Evolutionary conservation across 2,329 filamentous ascomycete species (phyloP).

Genomic region (Xylariomycetidae sp.): DNA sequence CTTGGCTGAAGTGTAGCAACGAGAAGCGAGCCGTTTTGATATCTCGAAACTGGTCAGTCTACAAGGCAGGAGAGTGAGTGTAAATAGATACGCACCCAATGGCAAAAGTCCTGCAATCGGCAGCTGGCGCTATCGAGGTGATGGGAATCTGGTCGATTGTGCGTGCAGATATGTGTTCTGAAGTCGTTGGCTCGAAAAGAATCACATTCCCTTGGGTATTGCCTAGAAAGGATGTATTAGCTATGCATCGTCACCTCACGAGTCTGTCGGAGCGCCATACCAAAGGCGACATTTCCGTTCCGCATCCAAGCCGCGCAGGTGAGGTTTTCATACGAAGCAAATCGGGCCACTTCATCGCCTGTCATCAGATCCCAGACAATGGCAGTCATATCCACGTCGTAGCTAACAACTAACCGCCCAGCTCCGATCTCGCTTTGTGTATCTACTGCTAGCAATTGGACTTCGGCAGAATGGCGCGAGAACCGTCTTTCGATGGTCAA

Average conservation of each 20-base stretch:
- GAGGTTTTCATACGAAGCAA: constrained; percentile 84
- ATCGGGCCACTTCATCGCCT: constrained; percentile 85
- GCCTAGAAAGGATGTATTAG: constrained; percentile 57
- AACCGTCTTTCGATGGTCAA: constrained; percentile 85
- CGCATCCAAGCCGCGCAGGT: constrained; percentile 90
- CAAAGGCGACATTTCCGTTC: constrained; percentile 95
- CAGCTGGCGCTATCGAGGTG: constrained; percentile 83
- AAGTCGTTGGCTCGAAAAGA: constrained; percentile 87
- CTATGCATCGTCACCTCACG: too few species aligned
- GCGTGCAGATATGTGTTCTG: constrained; percentile 84
- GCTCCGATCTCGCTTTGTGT: constrained; percentile 84
- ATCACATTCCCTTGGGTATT: constrained; percentile 92
- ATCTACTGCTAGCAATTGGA: constrained; percentile 81
- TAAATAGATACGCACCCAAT: constrained; percentile 88
- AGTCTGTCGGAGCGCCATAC: too few species aligned
- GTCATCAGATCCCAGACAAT: constrained; percentile 97
- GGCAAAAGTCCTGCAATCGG: constrained; percentile 90
- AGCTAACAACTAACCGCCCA: constrained; percentile 85
- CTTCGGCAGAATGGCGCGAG: constrained; percentile 74
- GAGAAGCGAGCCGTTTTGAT: constrained; percentile 90
- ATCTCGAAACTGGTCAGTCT: constrained; percentile 46
- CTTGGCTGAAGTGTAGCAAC: constrained; percentile 85
- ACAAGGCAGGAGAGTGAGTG: constrained; percentile 2
- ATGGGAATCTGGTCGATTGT: constrained; percentile 92
- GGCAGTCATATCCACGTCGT: constrained; percentile 83